Evolutionary conservation across 176 grass and related monocot genomes (phyloP).

Genomic region (Cocos nucifera): DNA sequence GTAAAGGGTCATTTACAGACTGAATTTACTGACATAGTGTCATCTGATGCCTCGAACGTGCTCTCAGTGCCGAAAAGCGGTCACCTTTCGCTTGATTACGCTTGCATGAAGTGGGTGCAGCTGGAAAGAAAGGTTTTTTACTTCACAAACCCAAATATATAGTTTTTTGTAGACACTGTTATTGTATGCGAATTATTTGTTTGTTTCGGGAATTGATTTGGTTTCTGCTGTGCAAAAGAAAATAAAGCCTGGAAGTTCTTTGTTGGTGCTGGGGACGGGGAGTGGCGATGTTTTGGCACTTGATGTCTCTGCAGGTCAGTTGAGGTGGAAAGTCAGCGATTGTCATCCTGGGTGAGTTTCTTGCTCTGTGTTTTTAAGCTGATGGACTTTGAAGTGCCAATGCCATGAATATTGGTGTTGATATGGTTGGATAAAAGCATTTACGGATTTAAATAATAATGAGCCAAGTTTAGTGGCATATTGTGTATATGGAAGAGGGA

Average conservation of each 20-base stretch:
- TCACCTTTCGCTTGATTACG: conserved; percentile 93
- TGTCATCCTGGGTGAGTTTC: conserved; percentile 58
- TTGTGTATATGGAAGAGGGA: no score
- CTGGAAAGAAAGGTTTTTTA: conserved; percentile 53
- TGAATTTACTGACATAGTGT: conserved; percentile 58
- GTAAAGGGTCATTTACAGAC: conserved; percentile 61
- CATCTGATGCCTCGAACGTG: conserved; percentile 33
- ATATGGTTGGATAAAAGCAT: no score
- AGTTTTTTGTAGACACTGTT: background rate
- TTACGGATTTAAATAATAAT: no score
- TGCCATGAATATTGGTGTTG: no score
- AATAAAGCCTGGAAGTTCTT: conserved; percentile 41
- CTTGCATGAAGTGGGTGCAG: conserved; percentile 96
- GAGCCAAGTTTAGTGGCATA: no score
- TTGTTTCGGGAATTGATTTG: conserved; percentile 6
- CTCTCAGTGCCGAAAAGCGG: conserved; percentile 44
- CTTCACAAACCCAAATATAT: no score
- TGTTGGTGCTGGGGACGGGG: conserved; percentile 62
- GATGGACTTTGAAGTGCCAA: no score
- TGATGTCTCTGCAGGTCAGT: conserved; percentile 51
- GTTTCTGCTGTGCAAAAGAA: conserved; percentile 34
- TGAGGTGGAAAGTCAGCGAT: conserved; percentile 63
- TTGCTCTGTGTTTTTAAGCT: no score
- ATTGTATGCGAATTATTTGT: conserved; percentile 6
- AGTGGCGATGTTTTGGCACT: conserved; percentile 61